These are phyloP conservation scores for Bothriochloa decipiens DNA, from an alignment of 176 grass and related monocot species.

Conservation along the genomic window DNA sequence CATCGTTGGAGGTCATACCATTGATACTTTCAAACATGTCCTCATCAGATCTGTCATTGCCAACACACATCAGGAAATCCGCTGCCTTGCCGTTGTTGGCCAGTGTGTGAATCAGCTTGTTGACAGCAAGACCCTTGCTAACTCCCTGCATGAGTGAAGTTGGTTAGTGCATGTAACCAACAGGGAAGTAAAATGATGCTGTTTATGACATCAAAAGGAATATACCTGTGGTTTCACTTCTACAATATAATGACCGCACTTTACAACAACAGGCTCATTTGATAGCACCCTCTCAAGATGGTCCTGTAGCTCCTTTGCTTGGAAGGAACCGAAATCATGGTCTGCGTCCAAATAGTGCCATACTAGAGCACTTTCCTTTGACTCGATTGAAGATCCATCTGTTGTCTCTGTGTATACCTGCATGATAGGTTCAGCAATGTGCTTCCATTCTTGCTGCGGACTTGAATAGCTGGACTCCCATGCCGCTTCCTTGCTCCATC, in stretches of 20 bases:
- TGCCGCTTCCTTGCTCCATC: conserved; percentile 64
- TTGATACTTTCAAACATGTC: conserved; percentile 95
- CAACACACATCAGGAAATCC: conserved; percentile 80
- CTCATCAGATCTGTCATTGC: conserved; percentile 87
- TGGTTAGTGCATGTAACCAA: conserved; percentile 7
- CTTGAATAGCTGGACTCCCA: conserved; percentile 65
- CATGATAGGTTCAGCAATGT: conserved; percentile 88
- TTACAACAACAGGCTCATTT: conserved; percentile 92
- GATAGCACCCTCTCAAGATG: conserved; percentile 93
- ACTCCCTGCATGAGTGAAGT: conserved; percentile 60
- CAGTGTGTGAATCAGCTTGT: conserved; percentile 67
- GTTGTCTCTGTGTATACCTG: conserved; percentile 84
- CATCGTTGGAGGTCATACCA: conserved; percentile 42
- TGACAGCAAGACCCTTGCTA: conserved; percentile 80
- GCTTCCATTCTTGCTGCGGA: conserved; percentile 66
- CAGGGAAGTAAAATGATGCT: conserved; percentile 10
- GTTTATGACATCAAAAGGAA: neutral
- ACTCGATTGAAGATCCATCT: conserved; percentile 84
- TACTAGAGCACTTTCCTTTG: conserved; percentile 85
- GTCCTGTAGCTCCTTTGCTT: conserved; percentile 84
- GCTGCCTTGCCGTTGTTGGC: conserved; percentile 57
- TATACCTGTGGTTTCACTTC: conserved; percentile 94
- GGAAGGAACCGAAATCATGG: conserved; percentile 84
- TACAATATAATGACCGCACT: conserved; percentile 82
- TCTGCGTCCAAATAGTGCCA: conserved; percentile 93